Percentiles rank a stretch among this genome's conserved stretches.
phyloP scores from a whole-genome alignment of 805 yeast species.

The Ogataea wickerhamii region DNA sequence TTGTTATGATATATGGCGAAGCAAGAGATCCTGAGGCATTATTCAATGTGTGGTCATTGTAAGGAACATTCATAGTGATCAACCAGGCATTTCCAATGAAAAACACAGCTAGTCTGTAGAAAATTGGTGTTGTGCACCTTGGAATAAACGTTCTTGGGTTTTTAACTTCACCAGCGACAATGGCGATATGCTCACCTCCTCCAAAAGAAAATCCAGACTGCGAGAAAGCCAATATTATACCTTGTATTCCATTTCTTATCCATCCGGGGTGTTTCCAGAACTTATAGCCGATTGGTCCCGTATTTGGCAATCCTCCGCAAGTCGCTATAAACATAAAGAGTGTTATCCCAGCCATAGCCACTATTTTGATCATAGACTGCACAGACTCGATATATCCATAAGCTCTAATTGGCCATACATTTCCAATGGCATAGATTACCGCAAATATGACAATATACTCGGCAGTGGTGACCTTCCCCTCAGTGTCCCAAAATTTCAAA shows the following conservation, averaged over 20 bases:
- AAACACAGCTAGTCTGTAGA: conserved; percentile 51
- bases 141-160: conserved; percentile 57
- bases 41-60: conserved; percentile 41
- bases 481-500: conserved; percentile 52
- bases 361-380: conserved; percentile 49
- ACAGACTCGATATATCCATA: conserved; percentile 45
- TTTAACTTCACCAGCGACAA: conserved; percentile 56
- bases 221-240: conserved; percentile 53
- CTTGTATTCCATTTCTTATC: conserved; percentile 51
- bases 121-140: conserved; percentile 51
- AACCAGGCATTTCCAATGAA: conserved; percentile 48
- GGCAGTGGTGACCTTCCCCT: conserved; percentile 45
- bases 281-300: conserved; percentile 47
- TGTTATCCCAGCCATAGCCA: conserved; percentile 48
- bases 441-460: conserved; percentile 53
- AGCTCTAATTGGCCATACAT: conserved; percentile 33
- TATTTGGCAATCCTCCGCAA: conserved; percentile 38
- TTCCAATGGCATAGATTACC: conserved; percentile 39
- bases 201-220: conserved; percentile 60
- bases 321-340: conserved; percentile 51
- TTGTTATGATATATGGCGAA: conserved; percentile 70
- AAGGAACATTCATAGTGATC: conserved; percentile 58
- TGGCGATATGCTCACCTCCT: conserved; percentile 56
- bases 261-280: conserved; percentile 56
- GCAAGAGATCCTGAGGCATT: conserved; percentile 49